Evolutionary conservation across 129 eudicot species (phyloP).

Genomic region (Calendula officinalis): DNA sequence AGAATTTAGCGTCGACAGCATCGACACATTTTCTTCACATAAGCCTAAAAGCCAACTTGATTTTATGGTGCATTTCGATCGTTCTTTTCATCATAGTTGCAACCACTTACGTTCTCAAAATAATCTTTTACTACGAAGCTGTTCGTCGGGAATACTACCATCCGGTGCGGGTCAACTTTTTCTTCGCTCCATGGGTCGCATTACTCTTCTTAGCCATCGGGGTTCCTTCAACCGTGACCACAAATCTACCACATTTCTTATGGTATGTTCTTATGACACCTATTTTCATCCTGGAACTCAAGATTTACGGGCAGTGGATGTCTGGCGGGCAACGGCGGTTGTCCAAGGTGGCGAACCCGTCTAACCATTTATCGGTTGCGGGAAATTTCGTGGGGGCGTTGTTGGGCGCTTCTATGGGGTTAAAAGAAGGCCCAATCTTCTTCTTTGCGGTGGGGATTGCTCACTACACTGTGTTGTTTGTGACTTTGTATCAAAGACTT

Average conservation of each 20-base stretch:
- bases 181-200: conserved; percentile 77
- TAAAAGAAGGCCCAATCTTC: conserved; percentile 81
- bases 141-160: conserved; percentile 80
- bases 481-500: conserved; percentile 75
- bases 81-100: conserved; percentile 40
- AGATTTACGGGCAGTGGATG: conserved; percentile 93
- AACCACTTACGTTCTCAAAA: conserved; percentile 42
- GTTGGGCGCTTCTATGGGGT: conserved; percentile 74
- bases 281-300: conserved; percentile 53
- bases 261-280: conserved; percentile 82
- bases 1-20: conserved; percentile 45
- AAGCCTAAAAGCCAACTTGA: conserved; percentile 47
- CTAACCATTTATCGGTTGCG: conserved; percentile 64
- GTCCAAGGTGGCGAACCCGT: conserved; percentile 79
- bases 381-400: conserved; percentile 83
- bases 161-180: conserved; percentile 73
- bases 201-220: conserved; percentile 60
- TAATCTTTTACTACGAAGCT: conserved; percentile 71
- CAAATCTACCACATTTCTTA: conserved; percentile 36
- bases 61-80: conserved; percentile 58
- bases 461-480: conserved; percentile 68
- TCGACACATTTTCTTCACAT: conserved; percentile 59
- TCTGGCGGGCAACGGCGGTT: conserved; percentile 79
- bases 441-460: conserved; percentile 83
- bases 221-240: conserved; percentile 44